Conservation (phyloP, 169 alveolate species). For the Babesia bovis region DNA sequence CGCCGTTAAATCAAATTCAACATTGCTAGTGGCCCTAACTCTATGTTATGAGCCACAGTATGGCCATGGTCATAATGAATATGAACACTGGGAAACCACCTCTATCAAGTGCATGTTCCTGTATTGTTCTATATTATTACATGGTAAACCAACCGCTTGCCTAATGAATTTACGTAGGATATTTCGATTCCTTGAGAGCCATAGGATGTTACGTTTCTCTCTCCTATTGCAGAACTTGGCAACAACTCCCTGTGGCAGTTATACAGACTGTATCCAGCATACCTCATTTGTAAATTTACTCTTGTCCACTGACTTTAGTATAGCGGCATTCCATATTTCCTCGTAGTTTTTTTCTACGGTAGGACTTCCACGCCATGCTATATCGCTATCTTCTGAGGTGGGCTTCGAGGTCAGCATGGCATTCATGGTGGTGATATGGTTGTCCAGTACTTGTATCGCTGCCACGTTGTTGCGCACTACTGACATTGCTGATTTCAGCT, state of each 20-base stretch:
- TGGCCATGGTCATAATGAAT: not conserved
- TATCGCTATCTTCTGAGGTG: not conserved
- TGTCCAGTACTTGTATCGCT: slow-evolving; percentile 25
- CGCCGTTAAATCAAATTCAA: no score
- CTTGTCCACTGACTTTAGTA: not conserved
- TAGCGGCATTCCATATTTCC: not conserved
- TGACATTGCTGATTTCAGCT: slow-evolving; percentile 4
- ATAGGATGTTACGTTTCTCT: not conserved
- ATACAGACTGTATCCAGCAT: no score
- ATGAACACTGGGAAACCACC: not conserved
- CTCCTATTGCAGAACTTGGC: not conserved
- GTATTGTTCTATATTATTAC: no score
- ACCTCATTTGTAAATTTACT: not conserved
- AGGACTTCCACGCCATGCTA: slow-evolving; percentile 7
- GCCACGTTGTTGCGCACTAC: slow-evolving; percentile 35
- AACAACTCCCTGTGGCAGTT: no score
- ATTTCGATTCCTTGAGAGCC: slow-evolving; percentile 1
- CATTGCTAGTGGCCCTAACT: not conserved
- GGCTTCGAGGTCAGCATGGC: not conserved
- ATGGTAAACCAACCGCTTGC: not conserved
- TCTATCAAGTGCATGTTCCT: slow-evolving; percentile 1
- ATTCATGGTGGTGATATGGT: not conserved
- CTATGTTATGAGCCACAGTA: slow-evolving; percentile 3
- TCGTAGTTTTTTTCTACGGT: not conserved
- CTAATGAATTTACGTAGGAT: not conserved